Percentiles rank a stretch among this genome's conserved stretches.
Conservation (phyloP, 1,139 yeast genomes). For the Taiozyma sp. region DNA sequence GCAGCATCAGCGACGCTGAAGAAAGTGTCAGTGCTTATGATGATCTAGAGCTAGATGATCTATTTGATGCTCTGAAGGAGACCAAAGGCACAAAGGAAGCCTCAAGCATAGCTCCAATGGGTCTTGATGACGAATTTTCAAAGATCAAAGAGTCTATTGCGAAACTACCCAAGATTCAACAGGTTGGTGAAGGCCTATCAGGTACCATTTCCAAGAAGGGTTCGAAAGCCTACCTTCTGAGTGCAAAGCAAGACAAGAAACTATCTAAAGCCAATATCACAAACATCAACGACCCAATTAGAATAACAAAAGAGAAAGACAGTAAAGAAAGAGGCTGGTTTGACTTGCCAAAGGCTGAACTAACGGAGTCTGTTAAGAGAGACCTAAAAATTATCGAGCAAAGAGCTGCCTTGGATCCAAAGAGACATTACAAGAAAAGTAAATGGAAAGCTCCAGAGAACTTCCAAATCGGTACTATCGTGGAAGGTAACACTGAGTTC, state of each 20-base stretch:
- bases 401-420: conserved; percentile 91
- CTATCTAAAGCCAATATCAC: conserved; percentile 10
- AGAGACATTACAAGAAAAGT: conserved; percentile 89
- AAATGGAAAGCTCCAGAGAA: conserved; percentile 77
- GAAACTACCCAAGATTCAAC: conserved; percentile 20
- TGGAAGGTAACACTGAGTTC: conserved; percentile 79
- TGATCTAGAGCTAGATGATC: conserved; percentile 27
- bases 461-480: conserved; percentile 85
- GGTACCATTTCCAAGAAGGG: conserved; percentile 1
- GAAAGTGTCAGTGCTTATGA: conserved; percentile 8
- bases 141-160: conserved; percentile 19
- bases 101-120: background rate
- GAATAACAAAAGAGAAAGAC: conserved; percentile 15
- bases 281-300: conserved; percentile 20
- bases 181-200: conserved; percentile 6
- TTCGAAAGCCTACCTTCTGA: conserved; percentile 11
- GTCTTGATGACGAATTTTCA: conserved; percentile 18
- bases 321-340: conserved; percentile 61
- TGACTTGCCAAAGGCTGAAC: conserved; percentile 72
- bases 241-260: conserved; percentile 12
- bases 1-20: conserved; percentile 7
- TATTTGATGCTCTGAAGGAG: conserved; percentile 32
- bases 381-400: conserved; percentile 78
- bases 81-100: background rate
- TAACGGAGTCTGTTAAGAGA: conserved; percentile 65